These are phyloP conservation scores for Nakazawaea siamensis DNA, from an alignment of 805 yeast species.

Conservation along the genomic window DNA sequence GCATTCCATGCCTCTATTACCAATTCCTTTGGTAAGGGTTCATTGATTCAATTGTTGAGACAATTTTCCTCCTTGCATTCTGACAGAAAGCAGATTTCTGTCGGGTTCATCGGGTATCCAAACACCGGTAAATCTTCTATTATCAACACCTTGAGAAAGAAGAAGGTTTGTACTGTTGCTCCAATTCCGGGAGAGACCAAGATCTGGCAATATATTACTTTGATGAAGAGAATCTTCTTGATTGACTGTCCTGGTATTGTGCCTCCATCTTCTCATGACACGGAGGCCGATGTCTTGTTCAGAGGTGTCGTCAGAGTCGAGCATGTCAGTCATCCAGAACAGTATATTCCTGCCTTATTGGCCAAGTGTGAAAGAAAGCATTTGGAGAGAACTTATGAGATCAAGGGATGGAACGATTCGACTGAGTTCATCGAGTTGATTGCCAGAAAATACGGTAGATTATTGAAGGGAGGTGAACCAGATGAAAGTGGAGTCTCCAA, in stretches of 20 bases:
- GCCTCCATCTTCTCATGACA: slow-evolving; percentile 86
- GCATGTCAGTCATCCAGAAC: slow-evolving; percentile 92
- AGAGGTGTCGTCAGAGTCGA: slow-evolving; percentile 99
- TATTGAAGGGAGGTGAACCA: slow-evolving; percentile 96
- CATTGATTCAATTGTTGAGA: slow-evolving; percentile 84
- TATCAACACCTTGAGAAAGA: slow-evolving; percentile 85
- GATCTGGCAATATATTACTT: slow-evolving; percentile 97
- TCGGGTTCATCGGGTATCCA: slow-evolving; percentile 96
- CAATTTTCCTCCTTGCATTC: slow-evolving; percentile 87
- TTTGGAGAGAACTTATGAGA: slow-evolving; percentile 90
- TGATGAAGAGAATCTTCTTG: slow-evolving; percentile 90
- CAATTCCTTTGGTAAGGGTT: slow-evolving; percentile 96
- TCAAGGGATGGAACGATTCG: slow-evolving; percentile 78
- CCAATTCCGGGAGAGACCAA: slow-evolving; percentile 99
- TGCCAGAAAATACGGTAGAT: slow-evolving; percentile 89
- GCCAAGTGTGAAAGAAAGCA: slow-evolving; percentile 82
- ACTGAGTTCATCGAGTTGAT: slow-evolving; percentile 82
- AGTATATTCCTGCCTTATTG: slow-evolving; percentile 82
- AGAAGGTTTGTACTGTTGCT: slow-evolving; percentile 95
- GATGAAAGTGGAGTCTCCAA: slow-evolving; percentile 92
- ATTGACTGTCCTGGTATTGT: slow-evolving; percentile 99
- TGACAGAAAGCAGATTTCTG: slow-evolving; percentile 93
- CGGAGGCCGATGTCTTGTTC: slow-evolving; percentile 85
- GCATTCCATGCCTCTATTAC: slow-evolving; percentile 98
- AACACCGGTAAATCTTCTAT: slow-evolving; percentile 97